These are phyloP conservation scores for Mortierella sp. DNA, from an alignment of 371 early-diverging fungal species.

Conservation along the genomic window DNA sequence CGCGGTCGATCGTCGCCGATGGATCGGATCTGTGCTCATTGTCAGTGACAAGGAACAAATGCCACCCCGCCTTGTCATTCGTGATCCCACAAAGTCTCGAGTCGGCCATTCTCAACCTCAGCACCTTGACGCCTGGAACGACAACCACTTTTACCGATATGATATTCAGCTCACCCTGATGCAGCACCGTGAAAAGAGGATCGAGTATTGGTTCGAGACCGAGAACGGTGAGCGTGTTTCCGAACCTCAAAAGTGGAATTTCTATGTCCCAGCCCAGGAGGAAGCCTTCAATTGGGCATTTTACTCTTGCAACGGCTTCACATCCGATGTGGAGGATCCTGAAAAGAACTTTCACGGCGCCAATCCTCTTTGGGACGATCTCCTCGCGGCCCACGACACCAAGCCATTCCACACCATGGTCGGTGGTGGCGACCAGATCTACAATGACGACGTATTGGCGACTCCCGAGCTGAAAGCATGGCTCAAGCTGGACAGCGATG, in stretches of 20 bases:
- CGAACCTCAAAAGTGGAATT: constrained; percentile 49
- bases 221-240: constrained; percentile 21
- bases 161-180: constrained; percentile 38
- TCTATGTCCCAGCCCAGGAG: constrained; percentile 45
- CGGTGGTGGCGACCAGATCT: constrained; percentile 91
- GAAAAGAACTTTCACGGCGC: constrained; percentile 63
- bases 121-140: constrained; percentile 41
- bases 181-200: constrained; percentile 40
- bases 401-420: constrained; percentile 82
- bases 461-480: constrained; percentile 68
- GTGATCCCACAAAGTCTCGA: constrained; percentile 41
- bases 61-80: constrained; percentile 42
- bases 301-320: constrained; percentile 53
- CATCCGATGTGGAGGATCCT: constrained; percentile 45
- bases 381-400: constrained; percentile 66
- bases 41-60: constrained; percentile 35
- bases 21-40: constrained; percentile 44
- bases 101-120: constrained; percentile 29
- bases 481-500: constrained; percentile 60
- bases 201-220: constrained; percentile 53
- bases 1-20: constrained; percentile 26
- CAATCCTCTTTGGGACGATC: constrained; percentile 83
- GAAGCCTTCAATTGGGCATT: constrained; percentile 51
- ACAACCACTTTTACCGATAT: constrained; percentile 45
- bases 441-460: constrained; percentile 72